These are phyloP conservation scores for Boletus sp. DNA, from an alignment of 768 basidiomycete species.

Conservation along the genomic window DNA sequence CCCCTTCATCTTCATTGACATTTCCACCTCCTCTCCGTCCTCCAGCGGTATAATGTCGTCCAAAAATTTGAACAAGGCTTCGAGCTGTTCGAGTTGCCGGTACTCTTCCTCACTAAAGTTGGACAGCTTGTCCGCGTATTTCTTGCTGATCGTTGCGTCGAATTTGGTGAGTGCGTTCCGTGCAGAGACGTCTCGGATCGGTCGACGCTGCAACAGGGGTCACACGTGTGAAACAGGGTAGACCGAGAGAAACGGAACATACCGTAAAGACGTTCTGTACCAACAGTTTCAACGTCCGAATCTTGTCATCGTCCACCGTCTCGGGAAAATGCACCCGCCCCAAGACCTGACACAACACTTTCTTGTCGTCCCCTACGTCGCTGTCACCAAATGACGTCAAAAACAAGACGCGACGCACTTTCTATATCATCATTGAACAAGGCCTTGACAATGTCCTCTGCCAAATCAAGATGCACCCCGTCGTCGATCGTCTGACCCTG, in stretches of 20 bases:
- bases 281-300: slow-evolving; percentile 59
- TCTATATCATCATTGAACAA: slow-evolving; percentile 47
- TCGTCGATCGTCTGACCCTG: slow-evolving; percentile 39
- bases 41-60: slow-evolving; percentile 69
- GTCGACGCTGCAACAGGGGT: slow-evolving; percentile 49
- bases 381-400: background rate
- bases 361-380: slow-evolving; percentile 54
- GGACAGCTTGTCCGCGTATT: slow-evolving; percentile 66
- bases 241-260: background rate
- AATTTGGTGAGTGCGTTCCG: slow-evolving; percentile 75
- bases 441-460: slow-evolving; percentile 46
- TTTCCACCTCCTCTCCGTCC: slow-evolving; percentile 50
- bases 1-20: slow-evolving; percentile 40
- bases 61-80: slow-evolving; percentile 64
- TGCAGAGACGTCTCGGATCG: slow-evolving; percentile 52
- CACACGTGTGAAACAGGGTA: no score
- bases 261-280: slow-evolving; percentile 40
- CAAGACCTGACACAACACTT: slow-evolving; percentile 60
- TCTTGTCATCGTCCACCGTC: slow-evolving; percentile 63
- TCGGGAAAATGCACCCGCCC: slow-evolving; percentile 66
- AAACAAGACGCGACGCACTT: slow-evolving; percentile 40
- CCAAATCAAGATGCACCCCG: slow-evolving; percentile 53
- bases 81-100: slow-evolving; percentile 57
- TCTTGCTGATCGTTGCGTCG: slow-evolving; percentile 61
- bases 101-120: slow-evolving; percentile 72